Base-by-base conservation (phyloP, 495 filamentous ascomycete genomes). In the Hypomontagnella monticulosa region DNA sequence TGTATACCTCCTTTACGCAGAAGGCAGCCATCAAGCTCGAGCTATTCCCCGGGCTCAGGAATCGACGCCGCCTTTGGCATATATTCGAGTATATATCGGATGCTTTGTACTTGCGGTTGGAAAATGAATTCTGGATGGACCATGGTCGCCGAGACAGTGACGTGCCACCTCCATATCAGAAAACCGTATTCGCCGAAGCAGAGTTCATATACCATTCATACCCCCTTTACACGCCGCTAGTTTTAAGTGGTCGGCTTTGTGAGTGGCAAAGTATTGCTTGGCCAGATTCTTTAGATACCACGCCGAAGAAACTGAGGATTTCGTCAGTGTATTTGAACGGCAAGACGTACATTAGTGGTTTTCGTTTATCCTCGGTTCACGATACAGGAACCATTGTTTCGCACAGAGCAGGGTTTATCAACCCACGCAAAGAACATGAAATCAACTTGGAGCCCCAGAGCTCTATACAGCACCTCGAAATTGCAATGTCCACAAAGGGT, bases 31-130 rank as follows among this genome's bases (percentile, higher is more conserved):
- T 53, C 8, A 40, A 27, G 15, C 40, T 36, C 3, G 36, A 53
- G 4, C 4, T 16, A 2, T 53, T 53, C 19, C 30, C 18, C 37
- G 50, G 50, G 19, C 34, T 53, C 20, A 53, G 33, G 30, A 53
- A 53, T 18, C 50, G 50, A 41, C 34, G 36, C 30, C 50, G 50
- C 3, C 16, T 53, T 11, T 53, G 50, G 36, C 16, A 53, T n/a
- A 15, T 6, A 41, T 53, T 53, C 23, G 16, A 41, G 30, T 18
- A 53, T 32, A 53, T 41, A 0, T 53, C 9, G 19, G 50, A 53
- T 16, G 50, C 50, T 8, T 10, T 41, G 3, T 41, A 32, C n/a
- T 12, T 41, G 16, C 34, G 34, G 0, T 30, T 53, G 14, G 50
- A 41, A 53, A 53, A 41, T 18, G 50, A 41, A 41, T 10, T 3